Conservation (phyloP, 768 basidiomycete genomes). For the Suillus hirtellus region DNA sequence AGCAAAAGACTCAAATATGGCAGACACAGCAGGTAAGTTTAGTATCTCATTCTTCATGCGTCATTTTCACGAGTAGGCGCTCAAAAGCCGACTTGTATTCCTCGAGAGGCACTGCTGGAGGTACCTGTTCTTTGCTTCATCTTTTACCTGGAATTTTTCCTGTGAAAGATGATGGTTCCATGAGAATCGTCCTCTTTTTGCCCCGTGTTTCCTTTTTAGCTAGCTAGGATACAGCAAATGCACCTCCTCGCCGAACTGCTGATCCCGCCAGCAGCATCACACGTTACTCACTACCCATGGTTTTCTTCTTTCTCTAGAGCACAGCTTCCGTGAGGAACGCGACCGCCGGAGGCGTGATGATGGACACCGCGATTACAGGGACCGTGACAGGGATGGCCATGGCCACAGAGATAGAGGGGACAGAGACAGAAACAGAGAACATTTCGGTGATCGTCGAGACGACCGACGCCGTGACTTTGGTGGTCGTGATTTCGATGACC, state of each 20-base stretch:
- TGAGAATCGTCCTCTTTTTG: conserved; percentile 24
- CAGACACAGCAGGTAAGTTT: conserved; percentile 59
- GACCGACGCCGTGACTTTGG: conserved; percentile 54
- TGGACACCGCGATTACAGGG: conserved; percentile 50
- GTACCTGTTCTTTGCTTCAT: conserved; percentile 38
- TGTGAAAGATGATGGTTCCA: conserved; percentile 57
- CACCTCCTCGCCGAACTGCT: conserved; percentile 44
- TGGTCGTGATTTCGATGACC: conserved; percentile 50
- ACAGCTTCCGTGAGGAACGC: conserved; percentile 65
- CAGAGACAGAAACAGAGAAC: conserved; percentile 37
- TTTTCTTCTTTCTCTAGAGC: conserved; percentile 52
- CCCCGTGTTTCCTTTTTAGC: conserved; percentile 60
- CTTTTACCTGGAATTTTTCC: conserved; percentile 40
- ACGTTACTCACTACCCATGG: conserved; percentile 53
- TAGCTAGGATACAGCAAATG: conserved; percentile 53
- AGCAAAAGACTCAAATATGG: conserved; percentile 36
- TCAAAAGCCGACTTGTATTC: conserved; percentile 30
- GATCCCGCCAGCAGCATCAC: conserved; percentile 39
- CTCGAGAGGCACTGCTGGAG: conserved; percentile 31
- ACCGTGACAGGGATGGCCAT: conserved; percentile 44
- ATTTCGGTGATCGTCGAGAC: conserved; percentile 39
- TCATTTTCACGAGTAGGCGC: conserved; percentile 30
- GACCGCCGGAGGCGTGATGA: conserved; percentile 66
- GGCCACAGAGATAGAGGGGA: conserved; percentile 38
- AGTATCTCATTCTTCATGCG: conserved; percentile 13